phyloP scores from a whole-genome alignment of 441 rosid genomes.

The Manihot esculenta region DNA sequence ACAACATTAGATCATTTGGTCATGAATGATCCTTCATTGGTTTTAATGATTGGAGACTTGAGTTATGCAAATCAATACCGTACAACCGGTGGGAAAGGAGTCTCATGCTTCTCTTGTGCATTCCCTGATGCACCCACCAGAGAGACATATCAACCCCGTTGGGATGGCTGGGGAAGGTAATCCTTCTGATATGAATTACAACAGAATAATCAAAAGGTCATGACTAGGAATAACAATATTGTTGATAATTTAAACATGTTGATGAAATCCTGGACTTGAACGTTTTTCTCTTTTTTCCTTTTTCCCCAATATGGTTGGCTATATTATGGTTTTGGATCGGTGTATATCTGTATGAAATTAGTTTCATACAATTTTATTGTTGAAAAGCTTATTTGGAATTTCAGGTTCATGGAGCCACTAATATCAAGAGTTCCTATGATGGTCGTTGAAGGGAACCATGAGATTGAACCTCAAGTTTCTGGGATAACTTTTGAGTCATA shows the following conservation, averaged over 20 bases:
- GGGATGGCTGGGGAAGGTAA: conserved; percentile 97
- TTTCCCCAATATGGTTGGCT: too few relatives aligned
- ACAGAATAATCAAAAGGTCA: conserved; percentile 52
- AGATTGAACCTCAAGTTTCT: conserved; percentile 58
- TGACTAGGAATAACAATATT: conserved; percentile 40
- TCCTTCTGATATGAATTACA: conserved; percentile 44
- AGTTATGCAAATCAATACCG: conserved; percentile 72
- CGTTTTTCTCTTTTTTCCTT: background rate
- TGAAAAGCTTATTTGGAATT: conserved; percentile 32
- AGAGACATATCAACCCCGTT: conserved; percentile 75
- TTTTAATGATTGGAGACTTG: conserved; percentile 67
- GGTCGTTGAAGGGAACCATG: conserved; percentile 72
- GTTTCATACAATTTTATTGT: conserved; percentile 25
- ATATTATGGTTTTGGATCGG: too few relatives aligned
- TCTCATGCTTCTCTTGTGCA: conserved; percentile 53
- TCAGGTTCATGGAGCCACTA: conserved; percentile 76
- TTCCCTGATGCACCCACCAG: conserved; percentile 43
- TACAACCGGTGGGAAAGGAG: conserved; percentile 62
- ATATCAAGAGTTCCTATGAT: conserved; percentile 59
- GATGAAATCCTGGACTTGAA: background rate
- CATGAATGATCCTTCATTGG: conserved; percentile 67
- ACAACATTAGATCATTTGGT: conserved; percentile 48
- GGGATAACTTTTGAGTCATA: conserved; percentile 60
- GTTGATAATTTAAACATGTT: conserved; percentile 34
- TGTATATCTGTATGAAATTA: background rate